A percentile compares a stretch with the other conserved stretches of the same genome.
phyloP scores from a whole-genome alignment of 805 yeast genomes.

The Metschnikowia vanudenii region DNA sequence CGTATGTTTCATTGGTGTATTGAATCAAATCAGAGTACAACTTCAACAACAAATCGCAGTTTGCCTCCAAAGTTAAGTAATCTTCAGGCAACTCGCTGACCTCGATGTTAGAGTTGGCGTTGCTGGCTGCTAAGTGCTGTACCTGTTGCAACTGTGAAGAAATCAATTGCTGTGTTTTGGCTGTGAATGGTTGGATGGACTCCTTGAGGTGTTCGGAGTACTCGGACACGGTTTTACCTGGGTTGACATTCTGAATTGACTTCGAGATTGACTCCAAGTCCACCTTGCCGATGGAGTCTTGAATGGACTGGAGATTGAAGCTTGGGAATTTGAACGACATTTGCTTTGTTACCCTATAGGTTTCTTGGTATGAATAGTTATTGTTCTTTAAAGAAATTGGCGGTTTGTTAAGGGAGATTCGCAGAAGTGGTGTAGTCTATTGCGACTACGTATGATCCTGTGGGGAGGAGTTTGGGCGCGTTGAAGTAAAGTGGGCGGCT shows the following conservation, averaged over 20 bases:
- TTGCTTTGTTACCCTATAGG: background rate
- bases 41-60: slow-evolving; percentile 61
- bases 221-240: slow-evolving; percentile 41
- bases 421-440: background rate
- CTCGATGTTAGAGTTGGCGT: slow-evolving; percentile 45
- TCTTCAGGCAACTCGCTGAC: slow-evolving; percentile 74
- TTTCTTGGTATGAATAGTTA: background rate
- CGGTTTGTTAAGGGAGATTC: background rate
- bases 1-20: slow-evolving; percentile 54
- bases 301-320: slow-evolving; percentile 38
- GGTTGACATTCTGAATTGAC: slow-evolving; percentile 34
- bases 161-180: slow-evolving; percentile 57
- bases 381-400: background rate
- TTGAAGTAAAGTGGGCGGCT: too few relatives aligned
- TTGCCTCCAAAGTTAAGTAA: slow-evolving; percentile 63
- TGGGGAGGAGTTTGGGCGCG: background rate
- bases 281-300: slow-evolving; percentile 41
- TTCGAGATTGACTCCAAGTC: slow-evolving; percentile 36
- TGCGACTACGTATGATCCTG: background rate
- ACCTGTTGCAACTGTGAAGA: slow-evolving; percentile 61
- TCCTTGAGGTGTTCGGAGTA: slow-evolving; percentile 42
- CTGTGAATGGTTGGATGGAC: slow-evolving; percentile 51
- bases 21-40: slow-evolving; percentile 53
- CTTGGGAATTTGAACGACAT: slow-evolving; percentile 43
- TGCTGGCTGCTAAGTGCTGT: slow-evolving; percentile 36